Base-by-base conservation (phyloP, 345 rosid species). In the Eucalyptus microcorys region DNA sequence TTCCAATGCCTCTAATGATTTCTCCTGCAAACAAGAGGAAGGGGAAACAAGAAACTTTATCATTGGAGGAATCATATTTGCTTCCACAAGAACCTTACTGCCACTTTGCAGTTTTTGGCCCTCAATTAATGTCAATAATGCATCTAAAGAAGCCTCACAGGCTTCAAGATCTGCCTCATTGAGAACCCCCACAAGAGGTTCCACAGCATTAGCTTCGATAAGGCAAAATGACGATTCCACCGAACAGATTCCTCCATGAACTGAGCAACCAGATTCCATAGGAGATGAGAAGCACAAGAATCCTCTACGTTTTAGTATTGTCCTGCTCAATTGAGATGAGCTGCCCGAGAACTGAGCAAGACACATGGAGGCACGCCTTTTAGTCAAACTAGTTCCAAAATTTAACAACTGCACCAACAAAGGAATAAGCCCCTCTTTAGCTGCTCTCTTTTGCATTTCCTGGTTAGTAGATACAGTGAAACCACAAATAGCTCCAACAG, bases 161-260 rank as follows among this genome's bases (percentile, higher is more conserved):
- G 89, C 92, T 47, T 89, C 94, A 49, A 91, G 91, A 89, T 94
- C 95, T 32, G 92, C 85, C 30, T 94, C 95, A 76, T 90, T 89
- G 49, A 95, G 95, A 68, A 94, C 91, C 87, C 89, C 89, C 55
- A 90, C 95, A 79, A 95, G 94, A 8, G 96, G 94, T 55, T 80
- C 87, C 50, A 95, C 90, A 10, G 97, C 96, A 66, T 92, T 89
- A 47, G 97, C 96, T 89, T 94, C 96, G 45, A 95, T 57, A 64
- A 95, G 96, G 92, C 97, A 95, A 91, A 94, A 95, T 52, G 97
- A 94, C 37, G 95, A 91, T 88, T 93, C 91, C 68, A 93, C 91
- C 10, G 93, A 71, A 91, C 97, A 95, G 27, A 95, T 59, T 87
- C 97, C 97, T 61, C 93, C 91, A 84, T 95, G 97, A 87, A 94